Evolutionary conservation across 2,329 filamentous ascomycete genomes (phyloP).

Genomic region (Curvularia verruculosa): DNA sequence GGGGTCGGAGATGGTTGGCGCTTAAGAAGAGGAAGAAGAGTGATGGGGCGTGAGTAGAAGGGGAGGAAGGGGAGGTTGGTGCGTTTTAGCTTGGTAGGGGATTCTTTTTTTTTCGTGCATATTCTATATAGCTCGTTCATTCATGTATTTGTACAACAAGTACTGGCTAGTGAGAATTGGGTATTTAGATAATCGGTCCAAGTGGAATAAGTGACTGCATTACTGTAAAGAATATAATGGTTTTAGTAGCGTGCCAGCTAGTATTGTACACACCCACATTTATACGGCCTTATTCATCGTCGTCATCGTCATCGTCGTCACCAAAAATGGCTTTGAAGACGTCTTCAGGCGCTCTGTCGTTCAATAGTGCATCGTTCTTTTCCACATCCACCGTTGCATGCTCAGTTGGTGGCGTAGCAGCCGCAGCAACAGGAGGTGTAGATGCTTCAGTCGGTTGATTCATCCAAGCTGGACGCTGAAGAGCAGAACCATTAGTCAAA

Average conservation of each 20-base stretch:
- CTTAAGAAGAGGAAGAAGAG: constrained; percentile 27
- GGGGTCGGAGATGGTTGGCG: constrained; percentile 33
- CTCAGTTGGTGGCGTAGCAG: constrained; percentile 6
- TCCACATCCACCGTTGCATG: constrained; percentile 67
- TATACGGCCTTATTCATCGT: constrained; percentile 17
- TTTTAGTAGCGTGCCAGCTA: neutral
- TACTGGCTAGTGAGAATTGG: neutral
- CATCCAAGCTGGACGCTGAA: constrained; percentile 43
- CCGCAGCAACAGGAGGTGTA: neutral
- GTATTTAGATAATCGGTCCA: neutral
- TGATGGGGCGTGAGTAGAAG: neutral
- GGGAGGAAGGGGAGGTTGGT: too few species aligned
- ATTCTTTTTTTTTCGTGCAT: neutral
- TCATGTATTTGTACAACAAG: neutral
- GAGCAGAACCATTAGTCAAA: constrained; percentile 31
- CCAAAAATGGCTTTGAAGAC: constrained; percentile 95
- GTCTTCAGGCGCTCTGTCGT: constrained; percentile 74
- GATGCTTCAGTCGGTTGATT: constrained; percentile 11
- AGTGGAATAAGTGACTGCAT: neutral
- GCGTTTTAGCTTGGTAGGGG: too few species aligned
- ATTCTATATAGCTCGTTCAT: neutral
- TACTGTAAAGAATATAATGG: too few species aligned
- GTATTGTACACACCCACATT: neutral
- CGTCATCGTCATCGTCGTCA: constrained; percentile 73
- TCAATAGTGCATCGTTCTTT: constrained; percentile 79